A percentile compares a stretch with the other conserved stretches of the same genome.
Evolutionary conservation across 139 green algal genomes (phyloP).

Genomic region (Coelastrella sp.): DNA sequence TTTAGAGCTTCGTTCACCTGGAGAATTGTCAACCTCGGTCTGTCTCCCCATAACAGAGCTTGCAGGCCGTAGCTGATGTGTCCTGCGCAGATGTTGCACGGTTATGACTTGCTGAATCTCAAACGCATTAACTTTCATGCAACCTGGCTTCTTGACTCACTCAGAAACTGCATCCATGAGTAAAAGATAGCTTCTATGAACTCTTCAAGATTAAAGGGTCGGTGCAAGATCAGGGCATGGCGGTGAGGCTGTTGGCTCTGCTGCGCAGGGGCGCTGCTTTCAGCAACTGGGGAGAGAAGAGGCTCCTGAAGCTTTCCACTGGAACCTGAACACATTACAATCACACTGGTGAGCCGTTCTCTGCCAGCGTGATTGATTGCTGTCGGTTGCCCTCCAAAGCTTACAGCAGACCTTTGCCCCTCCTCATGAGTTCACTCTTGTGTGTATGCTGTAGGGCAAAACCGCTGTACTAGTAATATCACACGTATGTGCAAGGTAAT

Average conservation of each 20-base stretch:
- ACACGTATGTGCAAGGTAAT: too few species aligned
- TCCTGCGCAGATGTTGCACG: conserved; percentile 1
- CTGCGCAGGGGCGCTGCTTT: not conserved
- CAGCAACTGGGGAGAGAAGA: not conserved
- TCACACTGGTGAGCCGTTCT: not conserved
- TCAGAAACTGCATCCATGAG: conserved; percentile 23
- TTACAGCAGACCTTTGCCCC: too few species aligned
- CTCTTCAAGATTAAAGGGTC: conserved; percentile 17
- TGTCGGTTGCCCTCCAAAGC: too few species aligned
- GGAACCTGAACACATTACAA: not conserved
- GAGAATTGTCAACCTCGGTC: not conserved
- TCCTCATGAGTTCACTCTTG: too few species aligned
- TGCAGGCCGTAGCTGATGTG: conserved; percentile 9
- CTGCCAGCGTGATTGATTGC: too few species aligned
- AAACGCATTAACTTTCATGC: too few species aligned
- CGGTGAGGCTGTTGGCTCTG: not conserved
- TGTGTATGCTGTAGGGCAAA: too few species aligned
- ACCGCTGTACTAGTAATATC: too few species aligned
- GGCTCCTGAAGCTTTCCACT: not conserved
- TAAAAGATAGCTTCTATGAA: conserved; percentile 29
- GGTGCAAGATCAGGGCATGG: conserved; percentile 37
- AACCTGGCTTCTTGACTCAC: conserved; percentile 24
- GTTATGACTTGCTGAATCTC: too few species aligned
- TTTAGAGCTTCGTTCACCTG: conserved; percentile 5
- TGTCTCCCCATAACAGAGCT: not conserved